phyloP scores from a whole-genome alignment of 768 basidiomycete species.

The Phanerodontia chrysosporium region DNA sequence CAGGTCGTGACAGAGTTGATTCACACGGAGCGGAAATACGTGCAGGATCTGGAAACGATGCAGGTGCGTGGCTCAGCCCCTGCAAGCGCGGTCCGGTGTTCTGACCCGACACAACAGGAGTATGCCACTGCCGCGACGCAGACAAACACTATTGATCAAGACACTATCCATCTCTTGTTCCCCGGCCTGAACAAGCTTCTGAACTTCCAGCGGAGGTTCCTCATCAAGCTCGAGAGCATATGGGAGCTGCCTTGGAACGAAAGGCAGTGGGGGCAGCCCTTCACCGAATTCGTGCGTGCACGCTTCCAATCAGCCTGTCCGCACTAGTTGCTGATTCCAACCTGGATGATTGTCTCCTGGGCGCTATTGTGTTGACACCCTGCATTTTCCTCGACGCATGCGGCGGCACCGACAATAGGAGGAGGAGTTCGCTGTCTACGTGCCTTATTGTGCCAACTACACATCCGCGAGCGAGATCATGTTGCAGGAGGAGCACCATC shows the following conservation, averaged over 20 bases:
- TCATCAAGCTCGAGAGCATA: constrained; percentile 84
- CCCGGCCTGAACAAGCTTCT: constrained; percentile 91
- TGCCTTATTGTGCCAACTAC: constrained; percentile 88
- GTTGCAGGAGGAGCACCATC: constrained; percentile 73
- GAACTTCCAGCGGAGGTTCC: constrained; percentile 94
- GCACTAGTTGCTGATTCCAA: constrained; percentile 34
- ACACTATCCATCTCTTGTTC: constrained; percentile 94
- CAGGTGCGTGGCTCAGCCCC: constrained; percentile 55
- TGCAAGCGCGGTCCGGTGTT: not conserved
- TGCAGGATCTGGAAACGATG: constrained; percentile 93
- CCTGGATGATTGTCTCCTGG: constrained; percentile 38
- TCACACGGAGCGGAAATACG: constrained; percentile 94
- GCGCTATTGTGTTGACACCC: constrained; percentile 26
- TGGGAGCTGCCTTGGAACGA: constrained; percentile 79
- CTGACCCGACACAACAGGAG: constrained; percentile 47
- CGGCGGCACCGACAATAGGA: constrained; percentile 64
- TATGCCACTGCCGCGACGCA: constrained; percentile 83
- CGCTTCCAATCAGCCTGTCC: constrained; percentile 2
- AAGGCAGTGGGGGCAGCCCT: constrained; percentile 84
- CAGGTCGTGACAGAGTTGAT: constrained; percentile 77
- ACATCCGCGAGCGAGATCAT: constrained; percentile 22
- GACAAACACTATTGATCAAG: constrained; percentile 84
- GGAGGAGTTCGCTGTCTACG: constrained; percentile 92
- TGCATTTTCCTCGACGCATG: constrained; percentile 20
- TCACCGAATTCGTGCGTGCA: constrained; percentile 73